Evolutionary conservation across 2,329 filamentous ascomycete genomes (phyloP).

Genomic region (Pseudocercospora eumusae): DNA sequence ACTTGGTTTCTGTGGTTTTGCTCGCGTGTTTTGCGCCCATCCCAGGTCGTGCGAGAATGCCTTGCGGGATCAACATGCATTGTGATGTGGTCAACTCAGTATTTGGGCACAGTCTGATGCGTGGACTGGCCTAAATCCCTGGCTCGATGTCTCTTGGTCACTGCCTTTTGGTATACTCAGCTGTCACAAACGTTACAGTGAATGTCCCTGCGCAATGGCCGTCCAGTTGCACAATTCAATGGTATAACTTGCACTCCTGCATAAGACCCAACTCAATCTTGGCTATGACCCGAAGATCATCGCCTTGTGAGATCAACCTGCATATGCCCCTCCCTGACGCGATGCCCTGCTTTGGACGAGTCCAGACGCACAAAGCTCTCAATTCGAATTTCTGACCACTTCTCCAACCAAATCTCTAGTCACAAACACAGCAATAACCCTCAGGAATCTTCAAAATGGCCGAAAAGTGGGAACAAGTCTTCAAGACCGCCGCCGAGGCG

Average conservation of each 20-base stretch:
- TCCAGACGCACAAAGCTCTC: slow-evolving; percentile 4
- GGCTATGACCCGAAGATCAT: background rate
- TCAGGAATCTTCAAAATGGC: slow-evolving; percentile 19
- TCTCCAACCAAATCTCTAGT: background rate
- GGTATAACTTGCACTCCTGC: slow-evolving; percentile 3
- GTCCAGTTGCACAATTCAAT: background rate
- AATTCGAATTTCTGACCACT: background rate
- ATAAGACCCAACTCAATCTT: slow-evolving; percentile 5
- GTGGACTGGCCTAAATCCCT: too few species aligned
- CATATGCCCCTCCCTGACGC: slow-evolving; percentile 8
- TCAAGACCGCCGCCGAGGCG: slow-evolving; percentile 28
- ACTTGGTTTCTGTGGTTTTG: too few species aligned
- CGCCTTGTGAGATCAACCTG: slow-evolving; percentile 7
- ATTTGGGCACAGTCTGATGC: too few species aligned
- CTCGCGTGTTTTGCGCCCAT: too few species aligned
- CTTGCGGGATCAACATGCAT: too few species aligned
- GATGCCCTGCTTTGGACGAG: slow-evolving; percentile 6
- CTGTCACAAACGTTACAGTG: too few species aligned
- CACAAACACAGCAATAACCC: background rate
- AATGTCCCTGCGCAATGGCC: too few species aligned
- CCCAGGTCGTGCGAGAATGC: too few species aligned
- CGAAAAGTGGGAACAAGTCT: slow-evolving; percentile 29
- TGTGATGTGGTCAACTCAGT: too few species aligned
- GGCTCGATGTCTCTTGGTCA: too few species aligned
- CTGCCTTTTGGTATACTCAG: too few species aligned